phyloP scores from a whole-genome alignment of 208 protist genomes.

The Trypanosoma mega region DNA sequence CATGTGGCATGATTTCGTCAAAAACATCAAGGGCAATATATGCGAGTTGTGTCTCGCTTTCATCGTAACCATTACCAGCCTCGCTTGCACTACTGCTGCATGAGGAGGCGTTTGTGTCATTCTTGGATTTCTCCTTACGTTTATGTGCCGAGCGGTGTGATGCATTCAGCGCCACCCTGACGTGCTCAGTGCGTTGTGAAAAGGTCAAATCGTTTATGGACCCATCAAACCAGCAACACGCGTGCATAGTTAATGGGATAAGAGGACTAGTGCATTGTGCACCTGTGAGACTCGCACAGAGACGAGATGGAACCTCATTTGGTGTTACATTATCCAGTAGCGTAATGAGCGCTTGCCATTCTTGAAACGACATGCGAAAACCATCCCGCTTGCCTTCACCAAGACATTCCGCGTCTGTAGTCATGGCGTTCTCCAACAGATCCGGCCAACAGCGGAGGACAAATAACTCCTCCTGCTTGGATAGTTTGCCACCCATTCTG shows the following conservation, averaged over 20 bases:
- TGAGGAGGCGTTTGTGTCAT: no score
- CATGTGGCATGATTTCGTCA: slow-evolving; percentile 23
- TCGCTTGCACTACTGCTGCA: not conserved
- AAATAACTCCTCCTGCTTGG: slow-evolving; percentile 75
- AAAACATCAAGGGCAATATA: slow-evolving; percentile 24
- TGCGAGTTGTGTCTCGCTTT: slow-evolving; percentile 27
- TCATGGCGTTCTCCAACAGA: slow-evolving; percentile 56
- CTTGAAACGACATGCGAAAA: slow-evolving; percentile 63
- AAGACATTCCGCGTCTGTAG: slow-evolving; percentile 25
- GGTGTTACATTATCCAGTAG: slow-evolving; percentile 30
- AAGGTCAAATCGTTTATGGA: slow-evolving; percentile 32
- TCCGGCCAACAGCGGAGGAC: slow-evolving; percentile 47
- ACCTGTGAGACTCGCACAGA: slow-evolving; percentile 30
- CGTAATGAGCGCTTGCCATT: slow-evolving; percentile 72
- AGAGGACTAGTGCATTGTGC: slow-evolving; percentile 45
- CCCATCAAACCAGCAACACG: slow-evolving; percentile 52
- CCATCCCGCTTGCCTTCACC: not conserved
- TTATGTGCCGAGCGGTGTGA: no score
- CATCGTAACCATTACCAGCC: slow-evolving; percentile 4
- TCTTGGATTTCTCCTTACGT: no score
- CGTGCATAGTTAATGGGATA: slow-evolving; percentile 61
- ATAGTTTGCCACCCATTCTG: slow-evolving; percentile 61
- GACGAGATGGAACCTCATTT: slow-evolving; percentile 36
- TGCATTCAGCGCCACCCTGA: no score
- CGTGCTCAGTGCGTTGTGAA: slow-evolving; percentile 24